Evolutionary conservation across 805 yeast species (phyloP).

Genomic region (Zygotorulaspora sp.): DNA sequence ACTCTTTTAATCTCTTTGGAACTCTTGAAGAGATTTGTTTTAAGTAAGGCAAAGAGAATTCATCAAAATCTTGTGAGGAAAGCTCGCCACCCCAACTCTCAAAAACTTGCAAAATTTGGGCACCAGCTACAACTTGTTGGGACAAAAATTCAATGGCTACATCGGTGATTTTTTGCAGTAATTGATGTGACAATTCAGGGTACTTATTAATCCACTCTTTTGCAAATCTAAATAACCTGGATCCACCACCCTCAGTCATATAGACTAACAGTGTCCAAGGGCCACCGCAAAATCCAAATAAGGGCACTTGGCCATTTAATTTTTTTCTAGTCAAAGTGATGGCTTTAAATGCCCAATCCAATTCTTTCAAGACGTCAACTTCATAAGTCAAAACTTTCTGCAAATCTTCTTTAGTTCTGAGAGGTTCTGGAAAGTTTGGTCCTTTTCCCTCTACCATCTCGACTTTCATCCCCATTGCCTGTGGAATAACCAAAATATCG

Average conservation of each 20-base stretch:
- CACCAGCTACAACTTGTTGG: conserved; percentile 94
- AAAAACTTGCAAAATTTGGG: conserved; percentile 94
- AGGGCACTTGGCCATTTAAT: conserved; percentile 85
- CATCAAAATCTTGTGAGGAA: conserved; percentile 82
- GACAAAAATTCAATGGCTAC: conserved; percentile 90
- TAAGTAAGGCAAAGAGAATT: conserved; percentile 85
- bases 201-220: conserved; percentile 87
- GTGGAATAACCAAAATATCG: conserved; percentile 94
- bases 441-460: conserved; percentile 93
- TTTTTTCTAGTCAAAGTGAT: conserved; percentile 84
- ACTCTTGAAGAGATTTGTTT: conserved; percentile 66
- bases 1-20: conserved; percentile 62
- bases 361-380: conserved; percentile 68
- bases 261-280: conserved; percentile 97
- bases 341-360: conserved; percentile 95
- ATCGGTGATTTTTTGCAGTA: conserved; percentile 75
- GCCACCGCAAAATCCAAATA: conserved; percentile 93
- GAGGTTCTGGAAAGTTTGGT: conserved; percentile 86
- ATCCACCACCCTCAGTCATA: conserved; percentile 97
- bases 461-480: conserved; percentile 95
- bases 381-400: conserved; percentile 48
- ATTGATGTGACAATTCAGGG: conserved; percentile 63
- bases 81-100: conserved; percentile 98
- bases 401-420: conserved; percentile 69
- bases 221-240: conserved; percentile 83